A percentile compares a stretch with the other conserved stretches of the same genome.
Conservation (phyloP, 305 asterid species). For the Vinca major region DNA sequence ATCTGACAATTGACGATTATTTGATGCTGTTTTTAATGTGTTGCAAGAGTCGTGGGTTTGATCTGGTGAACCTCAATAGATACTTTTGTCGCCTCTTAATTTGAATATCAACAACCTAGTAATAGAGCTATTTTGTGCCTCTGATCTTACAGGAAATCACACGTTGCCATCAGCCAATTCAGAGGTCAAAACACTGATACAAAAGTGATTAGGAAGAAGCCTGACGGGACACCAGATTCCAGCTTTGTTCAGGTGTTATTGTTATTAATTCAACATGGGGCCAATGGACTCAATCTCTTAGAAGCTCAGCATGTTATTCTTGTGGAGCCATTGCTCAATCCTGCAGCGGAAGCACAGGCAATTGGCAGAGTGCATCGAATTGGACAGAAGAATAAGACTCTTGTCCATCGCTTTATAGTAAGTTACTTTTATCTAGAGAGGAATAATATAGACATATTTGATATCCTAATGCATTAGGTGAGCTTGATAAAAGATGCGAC, state of each 20-base stretch:
- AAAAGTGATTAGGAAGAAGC: constrained; percentile 28
- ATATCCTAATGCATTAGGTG: background rate
- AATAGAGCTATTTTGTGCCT: constrained; percentile 9
- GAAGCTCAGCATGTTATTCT: constrained; percentile 96
- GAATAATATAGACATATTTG: background rate
- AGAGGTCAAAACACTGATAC: constrained; percentile 39
- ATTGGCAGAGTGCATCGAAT: constrained; percentile 95
- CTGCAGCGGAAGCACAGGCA: constrained; percentile 99
- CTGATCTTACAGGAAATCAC: constrained; percentile 58
- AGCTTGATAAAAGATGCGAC: background rate
- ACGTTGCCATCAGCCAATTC: constrained; percentile 72
- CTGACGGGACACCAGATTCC: constrained; percentile 24
- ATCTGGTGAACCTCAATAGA: background rate
- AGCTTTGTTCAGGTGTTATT: constrained; percentile 62
- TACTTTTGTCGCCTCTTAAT: background rate
- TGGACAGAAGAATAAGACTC: constrained; percentile 78
- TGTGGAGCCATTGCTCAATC: constrained; percentile 88
- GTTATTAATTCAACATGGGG: constrained; percentile 86
- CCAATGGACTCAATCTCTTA: constrained; percentile 89
- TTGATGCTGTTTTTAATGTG: background rate
- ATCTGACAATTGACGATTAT: background rate
- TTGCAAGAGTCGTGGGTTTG: background rate
- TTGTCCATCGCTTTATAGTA: constrained; percentile 90
- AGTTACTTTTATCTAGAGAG: constrained; percentile 20
- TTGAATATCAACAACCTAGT: background rate